Base-by-base conservation (phyloP, 2,329 filamentous ascomycete genomes). In the Phaeosphaeria sp. region DNA sequence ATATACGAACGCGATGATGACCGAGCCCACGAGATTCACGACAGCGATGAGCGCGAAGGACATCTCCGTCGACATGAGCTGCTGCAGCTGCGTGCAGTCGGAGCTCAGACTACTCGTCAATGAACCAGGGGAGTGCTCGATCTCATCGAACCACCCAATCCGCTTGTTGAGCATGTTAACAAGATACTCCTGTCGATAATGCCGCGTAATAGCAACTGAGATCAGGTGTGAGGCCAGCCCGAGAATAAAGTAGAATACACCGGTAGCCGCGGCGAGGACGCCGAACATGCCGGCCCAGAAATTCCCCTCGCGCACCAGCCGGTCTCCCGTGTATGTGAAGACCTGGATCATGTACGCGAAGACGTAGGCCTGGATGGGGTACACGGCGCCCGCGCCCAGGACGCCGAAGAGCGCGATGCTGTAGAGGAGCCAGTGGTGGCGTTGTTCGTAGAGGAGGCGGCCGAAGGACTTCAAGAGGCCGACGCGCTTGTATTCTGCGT, bases 241-340 rank as follows among this genome's bases (percentile, higher is more conserved):
- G 6, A 86, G 75, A 21, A 79, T 56, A 61, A 86, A 85, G 71
- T 89, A 89, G 17, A 81, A 76, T 0, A 84, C 1, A 1, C 84
- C 85, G 9, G 83, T 75, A 9, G 76, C 82, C 4, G 84, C 78
- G 1, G 87, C 87, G 25, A 89, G 77, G 0, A 87, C 74, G 20
- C 86, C 79, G 79, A 87, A 91, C 85, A 90, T 90, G 57, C 88
- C 79, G 0, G 86, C 83, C 86, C 86, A 90, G 71, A 89, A 89
- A 50, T 84, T 80, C 30, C 81, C 82, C 48, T 68, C 46, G 13
- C 51, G 64, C 20, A 69, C 54, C 1, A 77, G 67, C 8, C 72
- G 61, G 2, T 68, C 63, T 24, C 67, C 70, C 3, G 66, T 68
- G 21, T 72, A 66, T 2, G 73, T 76, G 46, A 79, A 79, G 13